Evolutionary conservation across 495 filamentous ascomycete genomes (phyloP).

Genomic region (Aspergillus olivimuriae): DNA sequence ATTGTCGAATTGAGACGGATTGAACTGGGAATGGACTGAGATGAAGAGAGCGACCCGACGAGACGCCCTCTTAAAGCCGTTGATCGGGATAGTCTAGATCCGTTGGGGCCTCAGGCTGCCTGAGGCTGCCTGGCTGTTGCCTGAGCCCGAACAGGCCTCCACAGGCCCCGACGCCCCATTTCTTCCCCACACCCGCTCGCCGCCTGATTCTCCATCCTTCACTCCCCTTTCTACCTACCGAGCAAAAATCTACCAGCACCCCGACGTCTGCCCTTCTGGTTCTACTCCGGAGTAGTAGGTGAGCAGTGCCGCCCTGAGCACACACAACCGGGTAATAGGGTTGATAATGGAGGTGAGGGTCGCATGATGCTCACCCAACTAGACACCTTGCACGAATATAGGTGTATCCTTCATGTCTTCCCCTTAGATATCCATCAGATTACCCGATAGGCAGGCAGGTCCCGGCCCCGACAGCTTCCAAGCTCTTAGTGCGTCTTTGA

Average conservation of each 20-base stretch:
- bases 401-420: conserved; percentile 3
- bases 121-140: background rate
- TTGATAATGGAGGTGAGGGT: background rate
- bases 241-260: conserved; percentile 2
- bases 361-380: background rate
- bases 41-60: background rate
- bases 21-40: background rate
- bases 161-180: conserved; percentile 1
- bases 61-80: background rate
- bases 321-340: conserved; percentile 1
- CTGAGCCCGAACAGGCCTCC: background rate
- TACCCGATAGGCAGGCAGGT: too few relatives aligned
- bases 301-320: conserved; percentile 1
- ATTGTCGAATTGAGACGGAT: background rate
- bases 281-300: conserved; percentile 3
- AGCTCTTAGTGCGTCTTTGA: too few relatives aligned
- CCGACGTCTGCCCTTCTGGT: conserved; percentile 1
- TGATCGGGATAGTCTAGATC: conserved; percentile 3
- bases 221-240: conserved; percentile 1
- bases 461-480: too few relatives aligned
- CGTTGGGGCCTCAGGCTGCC: conserved; percentile 6
- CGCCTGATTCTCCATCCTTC: too few relatives aligned
- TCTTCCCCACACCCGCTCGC: too few relatives aligned
- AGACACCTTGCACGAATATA: background rate
- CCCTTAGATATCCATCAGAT: too few relatives aligned